Evolutionary conservation across 1,284 basidiomycete genomes (phyloP), one percentile per base, ranked within the genome.

Genomic region (Trametes polyzona): DNA sequence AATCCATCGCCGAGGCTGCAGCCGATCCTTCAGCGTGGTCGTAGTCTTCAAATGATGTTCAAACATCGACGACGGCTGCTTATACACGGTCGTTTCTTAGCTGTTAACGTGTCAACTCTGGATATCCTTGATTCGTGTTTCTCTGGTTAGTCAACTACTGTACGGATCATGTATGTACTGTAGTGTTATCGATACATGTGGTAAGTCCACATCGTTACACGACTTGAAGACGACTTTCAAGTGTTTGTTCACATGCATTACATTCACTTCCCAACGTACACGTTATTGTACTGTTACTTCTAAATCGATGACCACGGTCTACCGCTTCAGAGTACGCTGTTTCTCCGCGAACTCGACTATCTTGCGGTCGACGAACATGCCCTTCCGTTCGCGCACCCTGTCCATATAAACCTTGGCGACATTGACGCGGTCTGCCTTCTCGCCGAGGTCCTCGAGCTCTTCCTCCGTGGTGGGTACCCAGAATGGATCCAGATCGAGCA

Each of bases 381-480:
- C 95, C 74, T 98, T 98, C 43, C 95, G 80, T 67, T 89, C 88
- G 59, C 97, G 81, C 21, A 99, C 97, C 0, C 74, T 80, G 66
- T 99, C 96, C 87, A 98, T 92, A 66, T 98, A 99, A 17, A 78
- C 84, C 71, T 95, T 96, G 0, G 96, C 96, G n/a, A 98, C 79
- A 71, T 99, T 99, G 19, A 88, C 86, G 48, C 93, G 80, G 71
- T 99, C 97, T 2, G 96, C 90, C 73, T 98, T 97, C 71, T 96
- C 94, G 43, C 97, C 97, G 8, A 99, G 79, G 72, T 98, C 96
- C 74, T 99, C 97, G 39, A 99, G 79, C 69, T 99, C 97, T 71
- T 98, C 97, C 68, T 97, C 92, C 0, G 97, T 99, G 8, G 94
- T 95, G 0, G 97, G 97, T 0, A 99, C 96, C 97, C 97, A 99